phyloP scores from a whole-genome alignment of 2,329 filamentous ascomycete species.

The Talaromyces sp. region DNA sequence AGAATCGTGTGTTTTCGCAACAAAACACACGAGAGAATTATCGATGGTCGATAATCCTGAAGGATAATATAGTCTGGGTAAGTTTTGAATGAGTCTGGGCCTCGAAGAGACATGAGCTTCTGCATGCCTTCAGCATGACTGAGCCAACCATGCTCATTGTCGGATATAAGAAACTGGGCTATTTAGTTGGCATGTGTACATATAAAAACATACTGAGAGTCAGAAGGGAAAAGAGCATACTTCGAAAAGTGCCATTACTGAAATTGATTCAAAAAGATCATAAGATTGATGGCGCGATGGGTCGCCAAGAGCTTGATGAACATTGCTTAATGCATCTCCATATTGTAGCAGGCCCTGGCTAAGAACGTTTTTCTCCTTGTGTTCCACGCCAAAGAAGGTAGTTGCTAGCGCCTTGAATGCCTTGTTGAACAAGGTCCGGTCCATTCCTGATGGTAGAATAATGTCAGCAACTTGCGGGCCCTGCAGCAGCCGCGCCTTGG shows the following conservation, averaged over 20 bases:
- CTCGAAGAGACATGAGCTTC: slow-evolving; percentile 1
- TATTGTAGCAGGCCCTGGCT: slow-evolving; percentile 1
- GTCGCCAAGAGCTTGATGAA: slow-evolving; percentile 5
- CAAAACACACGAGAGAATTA: slow-evolving; percentile 3
- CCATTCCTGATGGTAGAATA: neutral
- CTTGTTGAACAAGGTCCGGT: neutral
- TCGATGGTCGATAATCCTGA: slow-evolving; percentile 1
- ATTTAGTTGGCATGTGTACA: neutral
- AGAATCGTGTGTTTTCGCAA: slow-evolving; percentile 2
- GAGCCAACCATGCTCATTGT: slow-evolving; percentile 8
- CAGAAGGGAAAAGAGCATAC: neutral
- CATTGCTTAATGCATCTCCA: neutral
- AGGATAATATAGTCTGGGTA: neutral
- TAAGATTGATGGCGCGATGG: neutral
- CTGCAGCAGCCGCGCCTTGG: neutral
- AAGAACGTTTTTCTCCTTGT: slow-evolving; percentile 3
- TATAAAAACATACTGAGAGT: neutral
- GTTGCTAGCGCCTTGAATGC: slow-evolving; percentile 3
- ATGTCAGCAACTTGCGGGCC: neutral
- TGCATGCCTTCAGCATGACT: slow-evolving; percentile 5
- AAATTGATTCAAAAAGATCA: slow-evolving; percentile 4
- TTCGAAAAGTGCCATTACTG: slow-evolving; percentile 5
- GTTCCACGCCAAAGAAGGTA: slow-evolving; percentile 9
- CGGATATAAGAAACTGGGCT: slow-evolving; percentile 7
- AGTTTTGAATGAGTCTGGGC: slow-evolving; percentile 3